Base-by-base conservation (phyloP, 768 basidiomycete genomes). In the Naganishia onofrii region DNA sequence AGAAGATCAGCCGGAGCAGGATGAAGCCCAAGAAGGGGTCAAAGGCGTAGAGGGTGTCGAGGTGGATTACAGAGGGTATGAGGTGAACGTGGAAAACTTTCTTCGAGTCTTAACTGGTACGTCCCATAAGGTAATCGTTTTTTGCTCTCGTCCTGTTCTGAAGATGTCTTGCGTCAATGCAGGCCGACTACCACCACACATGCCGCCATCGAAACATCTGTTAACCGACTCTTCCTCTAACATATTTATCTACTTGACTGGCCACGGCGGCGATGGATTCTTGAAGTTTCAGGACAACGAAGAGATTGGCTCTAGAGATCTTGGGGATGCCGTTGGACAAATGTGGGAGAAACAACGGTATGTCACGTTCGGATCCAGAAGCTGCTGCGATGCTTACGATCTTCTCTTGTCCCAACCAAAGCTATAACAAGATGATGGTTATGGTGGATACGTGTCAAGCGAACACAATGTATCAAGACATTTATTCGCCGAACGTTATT, bases 381-480 rank as follows among this genome's bases (percentile, higher is more conserved):
- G 48, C 48, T 3, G 3, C 21, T 23, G 12, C 48, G 21, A 51
- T 51, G 23, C n/a, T 71, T 48, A 69, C 65, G 32, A 29, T n/a
- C 13, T 32, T 55, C 54, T 6, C 13, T 13, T 26, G 5, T n/a
- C 53, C 36, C 36, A 5, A 3, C 74, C 21, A 12, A n/a, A 89
- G 89, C 66, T 99, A 97, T 83, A 94, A 97, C 80, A 92, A 95
- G 79, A 87, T 99, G 58, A 86, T 99, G 76, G 96, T 95, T 84
- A 97, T 98, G 91, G 89, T 94, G 70, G 95, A 99, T 76, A 98
- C 95, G 0, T 99, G 95, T 78, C 93, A 99, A 81, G 96, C 95
- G 31, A 95, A 92, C 78, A 92, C 91, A 4, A 89, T 99, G 88
- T 97, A 91, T 77, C 88, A 89, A 64, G 90, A 93, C 77, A 87